Percentiles rank a stretch among this genome's conserved stretches.
Conservation (phyloP, 495 filamentous ascomycete species). For the Barbatosphaeria neglecta region DNA sequence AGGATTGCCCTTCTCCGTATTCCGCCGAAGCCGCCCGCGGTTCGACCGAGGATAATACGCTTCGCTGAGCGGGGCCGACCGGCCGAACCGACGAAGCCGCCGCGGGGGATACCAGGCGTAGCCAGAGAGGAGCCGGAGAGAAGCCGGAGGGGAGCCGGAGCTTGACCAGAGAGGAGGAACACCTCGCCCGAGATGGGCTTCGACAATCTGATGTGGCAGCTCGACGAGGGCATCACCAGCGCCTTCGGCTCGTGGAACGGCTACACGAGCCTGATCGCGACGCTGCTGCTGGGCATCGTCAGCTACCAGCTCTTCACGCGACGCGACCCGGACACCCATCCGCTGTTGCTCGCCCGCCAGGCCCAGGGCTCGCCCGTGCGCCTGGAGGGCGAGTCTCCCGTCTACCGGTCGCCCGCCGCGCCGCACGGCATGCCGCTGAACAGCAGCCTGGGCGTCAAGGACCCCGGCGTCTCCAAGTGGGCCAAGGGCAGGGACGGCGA, state of each 20-base stretch:
- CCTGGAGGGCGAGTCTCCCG: constrained; percentile 70
- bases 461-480: constrained; percentile 73
- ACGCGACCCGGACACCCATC: constrained; percentile 78
- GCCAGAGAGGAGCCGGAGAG: too few species aligned
- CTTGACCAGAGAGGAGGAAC: too few species aligned
- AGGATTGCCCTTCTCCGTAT: too few species aligned
- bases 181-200: constrained; percentile 3
- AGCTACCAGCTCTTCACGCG: constrained; percentile 40
- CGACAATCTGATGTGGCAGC: constrained; percentile 40
- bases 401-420: constrained; percentile 68
- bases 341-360: constrained; percentile 79
- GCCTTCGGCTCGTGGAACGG: constrained; percentile 70
- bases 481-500: constrained; percentile 74
- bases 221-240: constrained; percentile 57
- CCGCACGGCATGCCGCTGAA: constrained; percentile 76
- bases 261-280: constrained; percentile 54
- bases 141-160: too few species aligned
- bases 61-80: too few species aligned
- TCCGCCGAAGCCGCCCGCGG: too few species aligned
- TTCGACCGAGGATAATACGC: too few species aligned
- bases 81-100: too few species aligned
- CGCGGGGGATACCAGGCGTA: too few species aligned
- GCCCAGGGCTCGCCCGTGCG: constrained; percentile 65
- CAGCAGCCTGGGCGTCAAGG: constrained; percentile 74
- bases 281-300: constrained; percentile 41